Evolutionary conservation across 148 eudicot species (phyloP).

Genomic region (Nyssa sinensis): DNA sequence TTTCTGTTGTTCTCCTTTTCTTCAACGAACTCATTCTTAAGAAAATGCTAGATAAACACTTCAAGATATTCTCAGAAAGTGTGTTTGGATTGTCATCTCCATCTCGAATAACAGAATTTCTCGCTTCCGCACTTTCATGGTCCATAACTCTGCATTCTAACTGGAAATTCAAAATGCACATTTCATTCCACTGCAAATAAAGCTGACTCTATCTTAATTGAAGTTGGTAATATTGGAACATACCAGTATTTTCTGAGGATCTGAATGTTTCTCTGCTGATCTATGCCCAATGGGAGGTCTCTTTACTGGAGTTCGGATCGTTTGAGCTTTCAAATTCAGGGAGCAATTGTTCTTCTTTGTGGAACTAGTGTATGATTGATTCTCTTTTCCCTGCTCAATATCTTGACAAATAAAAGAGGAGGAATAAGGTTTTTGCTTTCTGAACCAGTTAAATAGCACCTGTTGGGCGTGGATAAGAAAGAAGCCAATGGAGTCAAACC

Average conservation of each 20-base stretch:
- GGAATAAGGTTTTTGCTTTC: neutral
- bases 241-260: constrained; percentile 43
- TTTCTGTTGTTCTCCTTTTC: constrained; percentile 30
- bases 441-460: neutral
- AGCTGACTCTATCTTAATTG: neutral
- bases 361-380: constrained; percentile 29
- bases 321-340: constrained; percentile 30
- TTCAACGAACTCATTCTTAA: constrained; percentile 50
- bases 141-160: constrained; percentile 34
- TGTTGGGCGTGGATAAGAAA: neutral
- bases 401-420: constrained; percentile 24
- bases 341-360: constrained; percentile 38
- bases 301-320: constrained; percentile 37
- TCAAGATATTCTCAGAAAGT: constrained; percentile 54
- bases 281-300: too few species aligned
- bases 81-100: constrained; percentile 53
- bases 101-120: constrained; percentile 24
- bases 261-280: constrained; percentile 34
- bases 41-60: constrained; percentile 56
- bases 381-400: constrained; percentile 43
- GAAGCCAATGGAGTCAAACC: too few species aligned
- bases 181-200: neutral
- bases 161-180: constrained; percentile 39
- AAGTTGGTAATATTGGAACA: neutral
- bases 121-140: constrained; percentile 28